phyloP scores from a whole-genome alignment of 2,329 filamentous ascomycete species.

The Cercospora citrullina region DNA sequence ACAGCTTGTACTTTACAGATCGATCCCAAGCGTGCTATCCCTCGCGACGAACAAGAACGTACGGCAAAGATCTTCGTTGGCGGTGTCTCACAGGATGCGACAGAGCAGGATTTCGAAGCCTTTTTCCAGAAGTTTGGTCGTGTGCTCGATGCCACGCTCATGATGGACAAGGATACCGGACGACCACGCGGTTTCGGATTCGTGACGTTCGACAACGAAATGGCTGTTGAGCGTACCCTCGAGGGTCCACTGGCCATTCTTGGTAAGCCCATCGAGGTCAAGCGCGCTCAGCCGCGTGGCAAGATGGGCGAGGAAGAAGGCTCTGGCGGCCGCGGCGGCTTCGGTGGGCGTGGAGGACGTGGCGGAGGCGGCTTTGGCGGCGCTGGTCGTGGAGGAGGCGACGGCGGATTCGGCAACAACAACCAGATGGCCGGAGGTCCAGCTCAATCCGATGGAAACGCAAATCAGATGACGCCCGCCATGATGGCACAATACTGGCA shows the following conservation, averaged over 20 bases:
- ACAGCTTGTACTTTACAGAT: constrained; percentile 61
- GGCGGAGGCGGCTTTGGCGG: constrained; percentile 34
- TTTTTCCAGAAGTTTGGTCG: constrained; percentile 97
- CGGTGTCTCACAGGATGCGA: constrained; percentile 94
- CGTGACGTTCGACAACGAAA: constrained; percentile 95
- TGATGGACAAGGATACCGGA: constrained; percentile 99
- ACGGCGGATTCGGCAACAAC: constrained; percentile 42
- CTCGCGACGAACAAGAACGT: constrained; percentile 94
- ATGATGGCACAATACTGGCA: constrained; percentile 99
- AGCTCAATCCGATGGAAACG: constrained; percentile 23
- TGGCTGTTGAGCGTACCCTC: constrained; percentile 89
- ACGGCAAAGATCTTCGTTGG: constrained; percentile 99
- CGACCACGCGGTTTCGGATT: constrained; percentile 94
- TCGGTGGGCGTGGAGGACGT: constrained; percentile 11
- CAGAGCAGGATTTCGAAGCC: constrained; percentile 90
- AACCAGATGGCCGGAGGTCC: constrained; percentile 31
- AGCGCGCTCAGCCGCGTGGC: constrained; percentile 92
- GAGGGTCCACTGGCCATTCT: constrained; percentile 84
- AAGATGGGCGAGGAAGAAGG: constrained; percentile 86
- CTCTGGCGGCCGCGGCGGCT: constrained; percentile 49
- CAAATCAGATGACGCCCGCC: constrained; percentile 81
- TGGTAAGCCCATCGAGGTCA: constrained; percentile 95
- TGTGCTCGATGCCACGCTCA: constrained; percentile 94
- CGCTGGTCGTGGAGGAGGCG: constrained; percentile 33
- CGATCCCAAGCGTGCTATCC: constrained; percentile 95